Conservation (phyloP, 2,329 filamentous ascomycete genomes). For the Diaporthe australafricana region DNA sequence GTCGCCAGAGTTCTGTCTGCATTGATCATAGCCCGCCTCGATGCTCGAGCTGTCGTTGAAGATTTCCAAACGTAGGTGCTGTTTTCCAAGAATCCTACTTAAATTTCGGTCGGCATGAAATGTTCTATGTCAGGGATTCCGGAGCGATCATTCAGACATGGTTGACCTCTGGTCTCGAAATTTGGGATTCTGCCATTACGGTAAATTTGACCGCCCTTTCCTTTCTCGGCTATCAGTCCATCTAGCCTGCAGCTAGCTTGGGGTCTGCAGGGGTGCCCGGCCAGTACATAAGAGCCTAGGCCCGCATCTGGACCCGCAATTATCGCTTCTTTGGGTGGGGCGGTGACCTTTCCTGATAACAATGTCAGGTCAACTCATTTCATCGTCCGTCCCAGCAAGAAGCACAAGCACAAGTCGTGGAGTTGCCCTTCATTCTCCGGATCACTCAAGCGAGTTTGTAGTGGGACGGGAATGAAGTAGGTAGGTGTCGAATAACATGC, state of each 20-base stretch:
- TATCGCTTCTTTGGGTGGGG: too few species aligned
- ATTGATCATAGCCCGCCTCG: background rate
- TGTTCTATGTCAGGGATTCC: background rate
- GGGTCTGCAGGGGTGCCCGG: background rate
- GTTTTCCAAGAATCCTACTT: background rate
- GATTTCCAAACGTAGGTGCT: background rate
- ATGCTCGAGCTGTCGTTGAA: background rate
- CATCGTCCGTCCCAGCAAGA: too few species aligned
- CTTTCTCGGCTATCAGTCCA: conserved; percentile 1
- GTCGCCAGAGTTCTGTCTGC: background rate
- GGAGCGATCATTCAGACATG: background rate
- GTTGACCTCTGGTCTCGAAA: conserved; percentile 2
- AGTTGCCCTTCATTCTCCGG: too few species aligned
- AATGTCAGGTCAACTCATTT: too few species aligned
- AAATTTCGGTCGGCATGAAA: background rate
- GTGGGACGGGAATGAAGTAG: too few species aligned
- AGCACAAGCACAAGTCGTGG: too few species aligned
- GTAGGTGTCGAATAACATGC: too few species aligned
- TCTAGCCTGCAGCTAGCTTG: background rate
- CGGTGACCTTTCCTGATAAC: too few species aligned
- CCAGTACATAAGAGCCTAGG: too few species aligned
- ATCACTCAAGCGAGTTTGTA: too few species aligned
- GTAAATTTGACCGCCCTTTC: background rate
- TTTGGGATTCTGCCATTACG: conserved; percentile 25
- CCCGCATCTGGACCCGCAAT: background rate